phyloP scores from a whole-genome alignment of 352 stramenopile species.

The Globisporangium megalacanthum region DNA sequence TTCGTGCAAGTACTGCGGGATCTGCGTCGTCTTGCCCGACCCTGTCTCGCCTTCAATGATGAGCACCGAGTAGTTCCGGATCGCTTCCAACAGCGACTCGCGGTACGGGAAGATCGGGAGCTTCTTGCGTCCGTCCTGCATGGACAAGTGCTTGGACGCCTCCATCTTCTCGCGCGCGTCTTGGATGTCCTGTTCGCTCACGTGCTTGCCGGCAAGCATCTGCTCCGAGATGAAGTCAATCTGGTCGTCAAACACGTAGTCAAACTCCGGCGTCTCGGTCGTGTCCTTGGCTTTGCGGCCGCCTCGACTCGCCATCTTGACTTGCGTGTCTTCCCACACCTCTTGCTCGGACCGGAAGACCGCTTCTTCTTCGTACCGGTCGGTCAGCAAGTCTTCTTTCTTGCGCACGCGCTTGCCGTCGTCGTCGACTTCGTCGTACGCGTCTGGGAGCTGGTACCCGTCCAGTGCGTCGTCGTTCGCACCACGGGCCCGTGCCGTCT shows the following conservation, averaged over 20 bases:
- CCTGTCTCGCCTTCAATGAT: slow-evolving; percentile 92
- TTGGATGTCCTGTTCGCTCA: slow-evolving; percentile 77
- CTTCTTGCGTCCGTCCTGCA: slow-evolving; percentile 93
- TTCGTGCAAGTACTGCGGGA: slow-evolving; percentile 97
- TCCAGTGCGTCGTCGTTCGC: slow-evolving; percentile 53
- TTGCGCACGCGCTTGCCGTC: slow-evolving; percentile 87
- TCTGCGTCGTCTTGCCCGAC: slow-evolving; percentile 98
- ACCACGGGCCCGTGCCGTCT: slow-evolving; percentile 66
- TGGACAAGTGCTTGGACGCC: slow-evolving; percentile 88
- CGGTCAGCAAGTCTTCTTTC: slow-evolving; percentile 91
- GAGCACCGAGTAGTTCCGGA: slow-evolving; percentile 91
- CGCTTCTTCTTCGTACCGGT: slow-evolving; percentile 91
- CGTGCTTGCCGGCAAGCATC: slow-evolving; percentile 79
- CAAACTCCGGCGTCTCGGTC: slow-evolving; percentile 76
- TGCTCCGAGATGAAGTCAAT: slow-evolving; percentile 98
- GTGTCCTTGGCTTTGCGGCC: slow-evolving; percentile 63
- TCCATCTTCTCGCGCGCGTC: slow-evolving; percentile 69
- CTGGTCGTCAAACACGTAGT: slow-evolving; percentile 98
- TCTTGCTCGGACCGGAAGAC: slow-evolving; percentile 97
- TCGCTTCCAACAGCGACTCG: slow-evolving; percentile 96
- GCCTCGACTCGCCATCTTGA: slow-evolving; percentile 78
- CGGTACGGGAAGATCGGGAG: slow-evolving; percentile 98
- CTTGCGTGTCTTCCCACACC: slow-evolving; percentile 97
- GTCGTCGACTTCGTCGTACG: slow-evolving; percentile 92
- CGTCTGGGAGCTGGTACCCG: slow-evolving; percentile 95